These are phyloP conservation scores for grape (Vitis vinifera) DNA, from an alignment of 164 flowering plant genomes.

Conservation along the genomic window ASM3070453v1 NC_081822.1:9495001-9495500, in stretches of 20 bases:
- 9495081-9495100: neutral
- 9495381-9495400: constrained; percentile 33
- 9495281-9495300: constrained; percentile 44
- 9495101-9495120: too few relatives aligned
- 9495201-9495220: neutral
- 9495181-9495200: neutral
- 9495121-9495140: too few relatives aligned
- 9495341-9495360: constrained; percentile 6
- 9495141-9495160: too few relatives aligned
- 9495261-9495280: constrained; percentile 55
- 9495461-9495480: neutral
- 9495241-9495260: constrained; percentile 73
- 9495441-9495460: constrained; percentile 3
- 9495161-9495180: too few relatives aligned
- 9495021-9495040: too few relatives aligned
- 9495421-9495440: constrained; percentile 73
- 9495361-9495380: constrained; percentile 14
- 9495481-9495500: neutral
- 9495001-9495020: too few relatives aligned
- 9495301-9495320: constrained; percentile 27
- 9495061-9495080: neutral
- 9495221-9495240: constrained; percentile 27
- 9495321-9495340: constrained; percentile 18
- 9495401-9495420: constrained; percentile 48
- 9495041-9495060: neutral